A percentile compares a stretch with the other conserved stretches of the same genome.
Conservation (phyloP, 2,329 filamentous ascomycete species). For the Beauveria bassiana region DNA sequence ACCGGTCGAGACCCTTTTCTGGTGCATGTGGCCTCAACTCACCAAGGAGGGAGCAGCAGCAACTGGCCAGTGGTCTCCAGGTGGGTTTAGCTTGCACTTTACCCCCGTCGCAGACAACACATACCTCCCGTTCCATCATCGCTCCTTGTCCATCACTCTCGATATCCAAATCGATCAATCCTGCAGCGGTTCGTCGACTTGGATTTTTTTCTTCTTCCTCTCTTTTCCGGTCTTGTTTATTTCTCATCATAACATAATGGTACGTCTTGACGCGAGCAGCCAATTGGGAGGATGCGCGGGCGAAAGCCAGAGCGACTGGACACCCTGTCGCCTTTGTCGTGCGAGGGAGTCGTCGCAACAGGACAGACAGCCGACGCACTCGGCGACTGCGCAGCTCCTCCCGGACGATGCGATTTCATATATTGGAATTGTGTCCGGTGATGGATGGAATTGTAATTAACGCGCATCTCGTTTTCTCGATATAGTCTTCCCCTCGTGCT, state of each 20-base stretch:
- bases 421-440: neutral
- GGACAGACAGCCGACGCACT: neutral
- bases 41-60: conserved; percentile 5
- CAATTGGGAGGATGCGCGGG: neutral
- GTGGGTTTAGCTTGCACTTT: conserved; percentile 9
- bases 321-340: neutral
- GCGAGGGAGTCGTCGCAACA: neutral
- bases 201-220: conserved; percentile 14
- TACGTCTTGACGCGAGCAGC: conserved; percentile 17
- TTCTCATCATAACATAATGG: conserved; percentile 20
- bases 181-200: conserved; percentile 11
- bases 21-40: conserved; percentile 37
- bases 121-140: conserved; percentile 11
- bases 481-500: conserved; percentile 50
- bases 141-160: conserved; percentile 1
- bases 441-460: neutral
- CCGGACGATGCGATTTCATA: neutral
- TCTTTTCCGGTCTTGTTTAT: conserved; percentile 10
- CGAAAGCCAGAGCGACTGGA: neutral
- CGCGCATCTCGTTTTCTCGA: neutral
- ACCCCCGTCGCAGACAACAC: conserved; percentile 4
- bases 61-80: neutral
- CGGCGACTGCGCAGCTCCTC: neutral
- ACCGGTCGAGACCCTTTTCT: conserved; percentile 21
- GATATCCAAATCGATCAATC: conserved; percentile 13